Evolutionary conservation across 2,329 filamentous ascomycete genomes (phyloP).

Genomic region (Cryphonectria japonica): DNA sequence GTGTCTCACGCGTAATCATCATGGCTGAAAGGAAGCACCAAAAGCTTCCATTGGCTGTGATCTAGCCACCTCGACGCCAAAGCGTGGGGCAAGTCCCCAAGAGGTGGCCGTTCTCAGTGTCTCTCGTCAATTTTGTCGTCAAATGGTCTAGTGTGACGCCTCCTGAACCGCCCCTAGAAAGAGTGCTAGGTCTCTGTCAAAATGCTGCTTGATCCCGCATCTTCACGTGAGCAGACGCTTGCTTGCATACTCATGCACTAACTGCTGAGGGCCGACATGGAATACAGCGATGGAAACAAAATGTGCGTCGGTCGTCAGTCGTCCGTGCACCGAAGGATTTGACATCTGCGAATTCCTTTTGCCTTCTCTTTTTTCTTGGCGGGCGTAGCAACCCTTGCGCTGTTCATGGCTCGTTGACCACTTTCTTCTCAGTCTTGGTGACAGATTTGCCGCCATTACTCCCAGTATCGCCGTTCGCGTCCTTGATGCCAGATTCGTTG

Average conservation of each 20-base stretch:
- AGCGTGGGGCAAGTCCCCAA: not conserved
- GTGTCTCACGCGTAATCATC: constrained; percentile 10
- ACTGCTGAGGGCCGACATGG: not conserved
- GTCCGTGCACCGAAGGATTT: not conserved
- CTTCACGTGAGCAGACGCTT: not conserved
- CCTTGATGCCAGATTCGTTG: constrained; percentile 25
- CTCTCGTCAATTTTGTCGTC: constrained; percentile 46
- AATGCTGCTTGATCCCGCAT: constrained; percentile 3
- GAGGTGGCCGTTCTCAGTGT: constrained; percentile 19
- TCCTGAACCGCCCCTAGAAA: constrained; percentile 15
- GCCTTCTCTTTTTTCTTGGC: too few relatives aligned
- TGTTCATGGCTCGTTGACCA: not conserved
- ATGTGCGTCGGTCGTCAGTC: not conserved
- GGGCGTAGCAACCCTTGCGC: not conserved
- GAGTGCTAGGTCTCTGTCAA: not conserved
- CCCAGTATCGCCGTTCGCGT: constrained; percentile 17
- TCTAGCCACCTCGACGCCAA: not conserved
- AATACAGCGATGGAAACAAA: not conserved
- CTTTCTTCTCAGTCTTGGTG: not conserved
- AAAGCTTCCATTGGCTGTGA: constrained; percentile 3
- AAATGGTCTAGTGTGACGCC: constrained; percentile 41
- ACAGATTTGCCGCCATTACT: not conserved
- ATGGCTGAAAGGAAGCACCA: not conserved
- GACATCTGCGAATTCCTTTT: not conserved
- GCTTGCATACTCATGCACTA: constrained; percentile 1